Evolutionary conservation across 495 filamentous ascomycete species (phyloP), one percentile per base, ranked within the genome.

Genomic region (Chlorociboria aeruginascens): DNA sequence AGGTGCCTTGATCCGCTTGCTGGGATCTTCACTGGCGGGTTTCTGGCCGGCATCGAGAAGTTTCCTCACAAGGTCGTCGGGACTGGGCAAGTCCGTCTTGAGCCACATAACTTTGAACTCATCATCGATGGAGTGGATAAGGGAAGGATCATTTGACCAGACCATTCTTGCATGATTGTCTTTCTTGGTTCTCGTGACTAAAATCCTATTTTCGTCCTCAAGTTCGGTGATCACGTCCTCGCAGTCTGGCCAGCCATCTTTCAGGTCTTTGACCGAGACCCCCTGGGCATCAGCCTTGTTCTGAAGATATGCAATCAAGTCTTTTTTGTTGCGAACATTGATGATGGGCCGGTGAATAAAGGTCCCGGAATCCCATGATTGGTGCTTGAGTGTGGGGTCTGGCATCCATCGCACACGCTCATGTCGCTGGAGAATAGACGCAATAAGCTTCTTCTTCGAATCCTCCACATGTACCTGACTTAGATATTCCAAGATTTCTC

Each of bases 191-290:
- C 89, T 76, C 28, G 83, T 83, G 12, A 95, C 84, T 14, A 96
- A 69, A 10, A 97, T 69, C 65, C 83, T 82, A 46, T 86, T 82
- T 54, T 83, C 77, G 14, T 63, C 64, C 70, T 97, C 92, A 46
- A 97, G 68, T 53, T 78, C 70, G 49, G 78, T 74, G 65, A 98
- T 85, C 1, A 83, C 73, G 12, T 80, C 74, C 38, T 86, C 77
- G 51, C 85, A 89, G 50, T 81, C 81, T 6, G 81, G 77, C 92
- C 92, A 98, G 28, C 93, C 93, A 58, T 98, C 92, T 61, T 90
- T 89, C 28, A 98, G 72, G 48, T 95, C 86, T 59, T 84, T 86
- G 41, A 96, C 86, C 39, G 66, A 70, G 44, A 96, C 77, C 2
- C 87, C 88, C 42, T 79, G 74, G 1, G 85, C 84, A n/a, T 88